phyloP scores from a whole-genome alignment of 345 rosid genomes.

The Kandelia obovata region DNA sequence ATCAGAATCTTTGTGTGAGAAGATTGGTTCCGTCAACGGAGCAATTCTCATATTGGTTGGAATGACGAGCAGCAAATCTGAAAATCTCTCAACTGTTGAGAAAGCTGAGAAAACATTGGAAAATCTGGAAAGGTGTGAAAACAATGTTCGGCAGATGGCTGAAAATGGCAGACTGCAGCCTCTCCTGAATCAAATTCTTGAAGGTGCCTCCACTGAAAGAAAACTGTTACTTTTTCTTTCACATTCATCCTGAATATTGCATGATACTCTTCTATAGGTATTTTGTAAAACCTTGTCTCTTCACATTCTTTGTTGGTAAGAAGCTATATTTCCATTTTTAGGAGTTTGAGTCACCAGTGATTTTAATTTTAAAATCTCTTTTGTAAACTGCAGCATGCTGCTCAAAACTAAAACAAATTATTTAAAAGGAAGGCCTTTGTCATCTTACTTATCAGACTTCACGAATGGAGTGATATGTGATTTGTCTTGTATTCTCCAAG shows the following conservation, averaged over 20 bases:
- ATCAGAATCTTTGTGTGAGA: slow-evolving; percentile 73
- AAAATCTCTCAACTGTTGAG: slow-evolving; percentile 73
- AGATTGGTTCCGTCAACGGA: slow-evolving; percentile 86
- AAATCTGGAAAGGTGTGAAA: slow-evolving; percentile 72
- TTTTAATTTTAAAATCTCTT: too few species aligned
- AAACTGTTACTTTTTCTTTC: slow-evolving; percentile 11
- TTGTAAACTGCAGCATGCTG: too few species aligned
- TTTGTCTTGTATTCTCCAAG: too few species aligned
- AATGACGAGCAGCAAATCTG: slow-evolving; percentile 87
- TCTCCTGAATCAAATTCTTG: slow-evolving; percentile 72
- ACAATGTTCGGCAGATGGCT: slow-evolving; percentile 93
- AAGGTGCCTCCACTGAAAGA: slow-evolving; percentile 44
- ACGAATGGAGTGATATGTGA: too few species aligned
- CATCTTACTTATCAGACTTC: too few species aligned
- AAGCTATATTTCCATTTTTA: not conserved
- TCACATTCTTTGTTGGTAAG: too few species aligned
- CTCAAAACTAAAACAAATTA: too few species aligned
- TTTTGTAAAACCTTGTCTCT: too few species aligned
- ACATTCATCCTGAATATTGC: slow-evolving; percentile 11
- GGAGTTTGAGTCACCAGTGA: too few species aligned
- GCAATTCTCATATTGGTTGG: slow-evolving; percentile 90
- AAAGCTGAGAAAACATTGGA: slow-evolving; percentile 72
- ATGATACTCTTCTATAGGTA: not conserved
- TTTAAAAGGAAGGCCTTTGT: too few species aligned
- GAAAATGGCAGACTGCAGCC: slow-evolving; percentile 76